These are phyloP conservation scores for Boechera retrofracta DNA, from an alignment of 345 rosid genomes.

Conservation along the genomic window DNA sequence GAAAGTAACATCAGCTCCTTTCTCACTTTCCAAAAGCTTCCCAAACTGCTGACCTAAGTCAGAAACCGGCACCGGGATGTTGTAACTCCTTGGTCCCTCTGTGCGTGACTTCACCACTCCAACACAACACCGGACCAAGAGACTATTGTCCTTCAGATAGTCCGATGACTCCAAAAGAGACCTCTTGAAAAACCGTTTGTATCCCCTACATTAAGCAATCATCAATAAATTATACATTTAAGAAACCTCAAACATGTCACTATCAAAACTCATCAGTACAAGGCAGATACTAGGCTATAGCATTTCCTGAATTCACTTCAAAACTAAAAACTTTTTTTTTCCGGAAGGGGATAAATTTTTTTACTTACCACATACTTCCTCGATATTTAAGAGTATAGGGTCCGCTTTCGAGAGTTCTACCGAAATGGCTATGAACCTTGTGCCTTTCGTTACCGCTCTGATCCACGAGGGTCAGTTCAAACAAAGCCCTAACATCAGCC, in stretches of 20 bases:
- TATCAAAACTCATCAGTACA: not conserved
- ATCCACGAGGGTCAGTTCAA: conserved; percentile 76
- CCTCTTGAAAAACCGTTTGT: conserved; percentile 83
- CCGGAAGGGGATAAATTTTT: not conserved
- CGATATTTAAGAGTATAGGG: conserved; percentile 78
- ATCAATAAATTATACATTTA: not conserved
- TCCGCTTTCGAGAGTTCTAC: conserved; percentile 73
- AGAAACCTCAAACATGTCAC: not conserved
- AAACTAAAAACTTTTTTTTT: not conserved
- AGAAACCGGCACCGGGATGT: conserved; percentile 64
- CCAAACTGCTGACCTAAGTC: conserved; percentile 65
- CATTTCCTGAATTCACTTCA: conserved; percentile 3
- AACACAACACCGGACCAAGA: conserved; percentile 67
- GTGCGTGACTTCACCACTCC: conserved; percentile 80
- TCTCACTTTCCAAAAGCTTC: conserved; percentile 64
- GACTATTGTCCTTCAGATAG: conserved; percentile 71
- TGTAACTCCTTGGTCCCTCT: conserved; percentile 69
- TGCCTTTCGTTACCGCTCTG: conserved; percentile 71
- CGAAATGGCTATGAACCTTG: conserved; percentile 83
- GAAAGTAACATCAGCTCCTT: conserved; percentile 59
- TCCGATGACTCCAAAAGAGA: conserved; percentile 67
- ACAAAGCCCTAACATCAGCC: conserved; percentile 75
- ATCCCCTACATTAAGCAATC: conserved; percentile 61
- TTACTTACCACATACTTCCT: conserved; percentile 83
- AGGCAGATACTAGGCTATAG: conserved; percentile 8